Percentiles rank a stretch among this genome's conserved stretches.
Evolutionary conservation across 2,329 filamentous ascomycete species (phyloP).

Genomic region (Penicillium sp.): DNA sequence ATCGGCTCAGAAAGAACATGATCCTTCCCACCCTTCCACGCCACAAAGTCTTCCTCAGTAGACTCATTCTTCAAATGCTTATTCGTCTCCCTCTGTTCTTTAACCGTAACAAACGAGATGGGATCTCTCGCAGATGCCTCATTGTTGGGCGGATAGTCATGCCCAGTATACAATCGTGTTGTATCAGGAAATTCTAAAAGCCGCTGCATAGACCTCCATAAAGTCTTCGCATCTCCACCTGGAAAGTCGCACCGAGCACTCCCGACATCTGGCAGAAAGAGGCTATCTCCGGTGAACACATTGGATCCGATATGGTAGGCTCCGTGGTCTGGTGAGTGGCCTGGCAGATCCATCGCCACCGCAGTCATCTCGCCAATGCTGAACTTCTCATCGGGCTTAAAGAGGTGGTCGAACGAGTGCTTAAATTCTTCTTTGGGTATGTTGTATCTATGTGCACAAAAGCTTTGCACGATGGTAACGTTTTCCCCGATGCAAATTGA

Average conservation of each 20-base stretch:
- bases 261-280: constrained; percentile 54
- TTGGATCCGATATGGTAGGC: constrained; percentile 55
- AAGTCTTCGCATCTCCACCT: constrained; percentile 43
- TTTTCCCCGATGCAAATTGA: constrained; percentile 59
- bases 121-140: constrained; percentile 4
- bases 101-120: constrained; percentile 34
- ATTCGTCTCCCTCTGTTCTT: constrained; percentile 34
- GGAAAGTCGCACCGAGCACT: constrained; percentile 57
- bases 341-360: constrained; percentile 56
- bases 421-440: constrained; percentile 46
- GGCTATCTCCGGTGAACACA: constrained; percentile 54
- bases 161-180: constrained; percentile 53
- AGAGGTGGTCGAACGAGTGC: constrained; percentile 54
- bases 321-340: constrained; percentile 62
- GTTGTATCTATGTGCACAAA: constrained; percentile 53
- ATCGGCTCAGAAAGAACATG: constrained; percentile 29
- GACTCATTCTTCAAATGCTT: constrained; percentile 32
- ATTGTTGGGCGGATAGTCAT: constrained; percentile 49
- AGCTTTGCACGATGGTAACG: constrained; percentile 53
- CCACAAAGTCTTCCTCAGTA: constrained; percentile 34
- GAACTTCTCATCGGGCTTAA: constrained; percentile 57
- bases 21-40: constrained; percentile 33
- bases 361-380: constrained; percentile 49
- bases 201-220: constrained; percentile 47
- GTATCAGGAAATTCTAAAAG: constrained; percentile 45